These are phyloP conservation scores for Cyamopsis tetragonoloba DNA, from an alignment of 306 rosid genomes.

Conservation along the genomic window DNA sequence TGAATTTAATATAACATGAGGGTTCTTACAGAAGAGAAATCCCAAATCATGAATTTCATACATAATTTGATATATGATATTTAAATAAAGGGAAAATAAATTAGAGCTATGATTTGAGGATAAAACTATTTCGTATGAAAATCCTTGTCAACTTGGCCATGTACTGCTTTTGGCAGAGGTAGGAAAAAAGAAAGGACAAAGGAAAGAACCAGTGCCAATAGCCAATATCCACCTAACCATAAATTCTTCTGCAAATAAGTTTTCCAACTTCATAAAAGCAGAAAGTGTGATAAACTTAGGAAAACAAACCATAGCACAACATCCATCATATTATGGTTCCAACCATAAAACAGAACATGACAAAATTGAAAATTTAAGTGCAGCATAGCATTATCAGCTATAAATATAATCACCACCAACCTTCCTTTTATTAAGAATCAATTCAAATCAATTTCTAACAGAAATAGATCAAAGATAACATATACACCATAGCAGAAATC, in stretches of 20 bases:
- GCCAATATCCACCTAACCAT: not conserved
- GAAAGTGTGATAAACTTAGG: not conserved
- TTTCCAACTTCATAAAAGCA: not conserved
- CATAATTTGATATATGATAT: not conserved
- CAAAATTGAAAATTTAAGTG: slow-evolving; percentile 1
- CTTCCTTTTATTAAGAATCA: not conserved
- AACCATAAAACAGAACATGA: slow-evolving; percentile 1
- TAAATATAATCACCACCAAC: slow-evolving; percentile 2
- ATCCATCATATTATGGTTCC: not conserved
- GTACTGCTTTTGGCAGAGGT: not conserved
- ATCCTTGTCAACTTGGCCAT: slow-evolving; percentile 6
- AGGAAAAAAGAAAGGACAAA: not conserved
- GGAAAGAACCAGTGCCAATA: not conserved
- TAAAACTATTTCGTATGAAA: not conserved
- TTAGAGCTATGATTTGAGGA: not conserved
- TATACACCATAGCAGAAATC: not conserved
- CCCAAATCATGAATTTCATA: not conserved
- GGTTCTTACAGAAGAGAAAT: slow-evolving; percentile 9
- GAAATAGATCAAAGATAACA: not conserved
- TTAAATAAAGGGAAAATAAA: not conserved
- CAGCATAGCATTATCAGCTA: slow-evolving; percentile 13
- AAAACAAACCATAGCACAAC: not conserved
- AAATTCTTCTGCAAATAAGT: not conserved
- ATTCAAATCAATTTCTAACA: not conserved
- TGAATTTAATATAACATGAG: slow-evolving; percentile 2